Evolutionary conservation across 805 yeast species (phyloP), one percentile per base, ranked within the genome.

Genomic region (Suhomyces sp.): DNA sequence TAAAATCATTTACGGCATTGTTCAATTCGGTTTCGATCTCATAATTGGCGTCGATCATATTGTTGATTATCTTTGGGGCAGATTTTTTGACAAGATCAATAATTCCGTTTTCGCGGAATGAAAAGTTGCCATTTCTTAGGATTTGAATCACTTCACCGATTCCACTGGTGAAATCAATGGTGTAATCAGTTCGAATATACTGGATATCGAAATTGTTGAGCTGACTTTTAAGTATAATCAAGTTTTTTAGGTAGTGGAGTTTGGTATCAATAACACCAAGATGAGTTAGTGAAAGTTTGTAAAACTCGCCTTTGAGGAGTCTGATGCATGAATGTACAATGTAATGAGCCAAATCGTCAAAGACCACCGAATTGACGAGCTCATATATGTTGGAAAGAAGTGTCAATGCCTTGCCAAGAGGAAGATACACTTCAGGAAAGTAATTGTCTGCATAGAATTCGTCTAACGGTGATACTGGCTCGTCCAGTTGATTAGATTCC

Each of bases 291-390:
- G 82, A 76, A 21, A 80, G 60, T 3, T 74, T 69, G 56, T 78
- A 78, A 17, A 70, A 68, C 10, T 87, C 86, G 13, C 67, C 67
- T 50, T 80, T 79, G 58, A 90, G 68, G 6, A 94, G 82, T 13
- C 71, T 61, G 35, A 90, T 80, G 59, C 94, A 85, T 43, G 86
- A 80, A 63, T 89, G 97, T 3, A 93, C 87, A 48, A 90, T 84
- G 51, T 87, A 83, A 65, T 90, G 96, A 0, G 97, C 96, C 57
- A 92, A 70, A 62, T 89, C 96, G 64, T 90, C 96, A 69, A 92
- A 93, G 1, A 90, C 87, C 10, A 79, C 71, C 2, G 92, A 83
- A 57, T 86, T 85, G 35, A 93, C 80, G 60, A 91, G 73, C 60
- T 89, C 96, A 63, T 89, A 89, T 20, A 92, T 86, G 63, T 83